Evolutionary conservation across 768 basidiomycete species (phyloP).

Genomic region (Amanita jacksonii): DNA sequence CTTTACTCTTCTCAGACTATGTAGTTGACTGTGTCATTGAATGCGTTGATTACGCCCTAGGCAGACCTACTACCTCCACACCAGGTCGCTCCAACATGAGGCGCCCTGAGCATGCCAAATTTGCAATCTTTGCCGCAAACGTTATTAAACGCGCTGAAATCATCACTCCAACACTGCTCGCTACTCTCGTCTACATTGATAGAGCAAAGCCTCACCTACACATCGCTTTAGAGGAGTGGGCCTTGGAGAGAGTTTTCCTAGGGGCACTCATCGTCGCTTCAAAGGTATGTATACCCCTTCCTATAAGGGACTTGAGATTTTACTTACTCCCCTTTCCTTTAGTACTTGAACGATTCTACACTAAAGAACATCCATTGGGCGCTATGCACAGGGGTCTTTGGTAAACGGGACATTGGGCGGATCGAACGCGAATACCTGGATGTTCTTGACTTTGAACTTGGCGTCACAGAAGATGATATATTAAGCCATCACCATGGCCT

Average conservation of each 20-base stretch:
- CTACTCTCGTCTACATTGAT: conserved; percentile 67
- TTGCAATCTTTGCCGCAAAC: conserved; percentile 55
- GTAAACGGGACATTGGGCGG: conserved; percentile 70
- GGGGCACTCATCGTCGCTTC: conserved; percentile 83
- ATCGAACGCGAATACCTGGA: conserved; percentile 79
- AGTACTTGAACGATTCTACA: conserved; percentile 85
- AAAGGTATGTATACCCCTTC: conserved; percentile 42
- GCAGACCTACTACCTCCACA: conserved; percentile 44
- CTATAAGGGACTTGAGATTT: conserved; percentile 9
- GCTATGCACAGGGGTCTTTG: conserved; percentile 74
- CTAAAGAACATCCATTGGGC: conserved; percentile 91
- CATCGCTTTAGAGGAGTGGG: conserved; percentile 79
- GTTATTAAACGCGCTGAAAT: conserved; percentile 70
- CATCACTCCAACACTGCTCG: conserved; percentile 57
- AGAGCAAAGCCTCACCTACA: conserved; percentile 71
- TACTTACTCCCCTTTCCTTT: conserved; percentile 9
- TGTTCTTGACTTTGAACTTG: conserved; percentile 68
- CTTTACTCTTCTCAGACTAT: conserved; percentile 39
- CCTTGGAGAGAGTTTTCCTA: conserved; percentile 83
- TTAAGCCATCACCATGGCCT: conserved; percentile 40
- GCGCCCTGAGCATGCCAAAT: conserved; percentile 44
- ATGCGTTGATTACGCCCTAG: conserved; percentile 69
- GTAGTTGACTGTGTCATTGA: conserved; percentile 60
- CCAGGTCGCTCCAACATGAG: conserved; percentile 39
- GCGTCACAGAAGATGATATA: conserved; percentile 54